Conservation (phyloP, 1,139 yeast genomes). For the Pneumocystis sp. region DNA sequence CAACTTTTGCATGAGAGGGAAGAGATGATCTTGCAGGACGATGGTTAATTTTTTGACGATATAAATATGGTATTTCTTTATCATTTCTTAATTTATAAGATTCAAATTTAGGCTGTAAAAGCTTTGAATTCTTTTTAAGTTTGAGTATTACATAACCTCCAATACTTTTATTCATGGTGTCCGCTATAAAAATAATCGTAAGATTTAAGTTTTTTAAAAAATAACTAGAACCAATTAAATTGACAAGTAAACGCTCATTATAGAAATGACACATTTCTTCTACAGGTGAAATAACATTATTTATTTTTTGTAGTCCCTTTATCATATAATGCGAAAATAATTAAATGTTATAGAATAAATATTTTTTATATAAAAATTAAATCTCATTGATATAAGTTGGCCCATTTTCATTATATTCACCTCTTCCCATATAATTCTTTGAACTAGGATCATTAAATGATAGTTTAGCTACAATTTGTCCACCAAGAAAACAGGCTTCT, state of each 20-base stretch:
- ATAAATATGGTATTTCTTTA: background rate
- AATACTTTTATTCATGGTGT: background rate
- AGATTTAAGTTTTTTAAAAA: background rate
- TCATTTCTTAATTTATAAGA: background rate
- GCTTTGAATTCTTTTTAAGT: background rate
- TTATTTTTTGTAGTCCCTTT: background rate
- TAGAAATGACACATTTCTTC: background rate
- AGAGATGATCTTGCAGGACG: background rate
- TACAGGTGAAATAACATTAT: background rate
- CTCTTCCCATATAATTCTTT: background rate
- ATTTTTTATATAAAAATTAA: background rate
- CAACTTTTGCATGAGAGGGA: background rate
- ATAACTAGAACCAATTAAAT: background rate
- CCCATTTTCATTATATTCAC: background rate
- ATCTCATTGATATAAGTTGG: background rate
- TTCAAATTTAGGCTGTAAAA: background rate
- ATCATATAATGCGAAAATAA: background rate
- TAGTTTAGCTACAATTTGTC: background rate
- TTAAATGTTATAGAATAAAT: background rate
- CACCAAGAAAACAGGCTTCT: conserved; percentile 11
- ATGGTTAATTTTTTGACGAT: background rate
- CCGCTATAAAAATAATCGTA: background rate
- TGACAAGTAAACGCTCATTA: background rate
- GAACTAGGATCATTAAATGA: conserved; percentile 2
- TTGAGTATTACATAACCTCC: background rate